phyloP scores from a whole-genome alignment of 2,329 filamentous ascomycete species.

The Amauroascus verrucosus region DNA sequence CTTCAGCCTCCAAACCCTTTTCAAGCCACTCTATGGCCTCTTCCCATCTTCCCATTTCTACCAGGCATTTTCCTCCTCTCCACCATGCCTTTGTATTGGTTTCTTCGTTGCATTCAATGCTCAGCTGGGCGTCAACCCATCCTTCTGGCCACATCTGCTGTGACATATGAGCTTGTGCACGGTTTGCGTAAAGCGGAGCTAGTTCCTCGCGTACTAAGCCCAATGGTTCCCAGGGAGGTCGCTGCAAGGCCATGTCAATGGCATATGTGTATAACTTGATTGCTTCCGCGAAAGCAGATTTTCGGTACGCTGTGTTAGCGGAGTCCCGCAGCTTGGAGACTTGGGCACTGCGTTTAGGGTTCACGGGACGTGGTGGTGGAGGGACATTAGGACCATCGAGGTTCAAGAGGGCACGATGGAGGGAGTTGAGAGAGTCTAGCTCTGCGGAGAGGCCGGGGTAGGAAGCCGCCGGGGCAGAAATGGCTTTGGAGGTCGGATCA shows the following conservation, averaged over 20 bases:
- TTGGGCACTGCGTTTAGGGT: conserved; percentile 80
- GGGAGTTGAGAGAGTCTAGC: conserved; percentile 71
- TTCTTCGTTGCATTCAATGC: conserved; percentile 73
- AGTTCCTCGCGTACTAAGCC: conserved; percentile 78
- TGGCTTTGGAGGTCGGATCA: conserved; percentile 69
- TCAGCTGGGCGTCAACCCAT: conserved; percentile 75
- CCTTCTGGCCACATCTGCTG: conserved; percentile 73
- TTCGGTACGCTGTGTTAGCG: conserved; percentile 74
- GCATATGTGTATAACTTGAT: conserved; percentile 74
- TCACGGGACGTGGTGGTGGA: conserved; percentile 78
- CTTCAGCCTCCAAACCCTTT: conserved; percentile 72
- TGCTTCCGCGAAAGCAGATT: conserved; percentile 63
- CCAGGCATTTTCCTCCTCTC: conserved; percentile 69
- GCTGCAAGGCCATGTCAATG: conserved; percentile 72
- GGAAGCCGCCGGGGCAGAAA: conserved; percentile 47
- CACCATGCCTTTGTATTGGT: conserved; percentile 95
- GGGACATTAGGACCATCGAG: conserved; percentile 59
- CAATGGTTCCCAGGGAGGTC: conserved; percentile 80
- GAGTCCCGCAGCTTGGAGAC: conserved; percentile 84
- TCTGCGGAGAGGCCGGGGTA: conserved; percentile 49
- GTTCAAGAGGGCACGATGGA: conserved; percentile 59
- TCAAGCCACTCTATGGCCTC: conserved; percentile 74
- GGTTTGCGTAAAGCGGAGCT: conserved; percentile 67
- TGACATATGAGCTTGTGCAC: conserved; percentile 83
- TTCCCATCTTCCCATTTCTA: conserved; percentile 79